Evolutionary conservation across 1,284 basidiomycete species (phyloP), one percentile per base, ranked within the genome.

Genomic region (Sphagnurus paluster): DNA sequence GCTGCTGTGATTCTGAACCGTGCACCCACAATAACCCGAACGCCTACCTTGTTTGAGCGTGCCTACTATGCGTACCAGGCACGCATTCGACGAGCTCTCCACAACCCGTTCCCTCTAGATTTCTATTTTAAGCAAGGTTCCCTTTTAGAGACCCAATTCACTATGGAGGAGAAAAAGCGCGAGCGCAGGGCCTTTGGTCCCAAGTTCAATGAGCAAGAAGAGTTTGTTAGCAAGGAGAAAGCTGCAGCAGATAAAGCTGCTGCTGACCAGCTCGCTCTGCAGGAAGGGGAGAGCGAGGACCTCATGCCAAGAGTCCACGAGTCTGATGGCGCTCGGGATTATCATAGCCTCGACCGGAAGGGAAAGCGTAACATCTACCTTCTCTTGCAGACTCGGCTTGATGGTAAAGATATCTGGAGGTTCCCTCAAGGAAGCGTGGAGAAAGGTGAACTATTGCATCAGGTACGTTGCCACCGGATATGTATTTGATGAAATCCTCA

Each of bases 101-200:
- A 89, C 62, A 93, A 94, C 61, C 94, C 95, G 0, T 87, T 93
- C 66, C 87, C 92, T 13, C 79, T 83, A 46, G 85, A 93, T 34
- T 96, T 97, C 67, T 98, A 97, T 75, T 98, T 98, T 78, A 95
- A 95, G 68, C 84, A 87, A 49, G 95, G 94, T 1, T 92, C 92
- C 0, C 76, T 93, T 2, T 80, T 96, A 25, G 87, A 95, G 63
- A 84, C 84, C 33, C 80, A 87, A 39, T 98, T 94, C 64, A 82
- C 75, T 39, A 66, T 80, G 42, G 82, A 90, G 57, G 87, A 93
- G 60, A 77, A 81, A 46, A 71, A 75, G 52, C 77, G 85, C 41
- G 90, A 93, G 58, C 70, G 73, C 29, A 71, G 74, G 44, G 83
- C 83, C 1, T 93, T 92, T 64, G 90, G 90, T 0, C 65, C 74